Evolutionary conservation across 2,329 filamentous ascomycete genomes (phyloP), one percentile per base, ranked within the genome.

Genomic region (Metarhizium robertsii): DNA sequence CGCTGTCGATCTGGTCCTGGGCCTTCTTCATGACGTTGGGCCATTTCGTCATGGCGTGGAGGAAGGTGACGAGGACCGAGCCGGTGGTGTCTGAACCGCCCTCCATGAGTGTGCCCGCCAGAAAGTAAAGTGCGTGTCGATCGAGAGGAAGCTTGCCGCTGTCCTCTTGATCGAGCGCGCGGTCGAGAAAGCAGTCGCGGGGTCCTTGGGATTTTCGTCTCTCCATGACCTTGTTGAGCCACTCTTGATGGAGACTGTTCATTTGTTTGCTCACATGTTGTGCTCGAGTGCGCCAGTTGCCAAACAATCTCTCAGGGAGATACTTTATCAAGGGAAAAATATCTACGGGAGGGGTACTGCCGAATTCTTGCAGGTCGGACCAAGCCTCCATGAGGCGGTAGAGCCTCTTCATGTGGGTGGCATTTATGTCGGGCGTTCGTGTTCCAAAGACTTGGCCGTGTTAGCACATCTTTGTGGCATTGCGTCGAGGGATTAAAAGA

Each of bases 291-390:
- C 65, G 62, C 66, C 71, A 78, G 54, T 73, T 71, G 1, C 68
- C 66, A 49, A 74, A 70, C 2, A 75, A 43, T 0, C 53, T 53
- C 54, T 77, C 65, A 0, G 77, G 77, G 10, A 79, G 58, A 4
- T 60, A 67, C 43, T 75, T 70, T 10, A 79, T 61, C 30, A 72
- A 65, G 0, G 76, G 73, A 53, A 74, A 76, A 42, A 74, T 67
- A 53, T 79, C 77, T 1, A 79, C 72, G 0, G 77, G 76, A 0
- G 77, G 76, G 0, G 74, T 79, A 13, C 71, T 72, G 1, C 76
- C 77, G 0, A 71, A 67, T 60, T 78, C 77, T 64, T 76, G 69
- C 0, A 77, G 66, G 45, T 69, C 64, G 4, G 71, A 70, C 71
- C 70, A 76, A 8, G 69, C 61, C 48, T 75, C 70, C 72, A 76